These are phyloP conservation scores for Populus pruinosa DNA, from an alignment of 345 rosid species.

Conservation along the genomic window DNA sequence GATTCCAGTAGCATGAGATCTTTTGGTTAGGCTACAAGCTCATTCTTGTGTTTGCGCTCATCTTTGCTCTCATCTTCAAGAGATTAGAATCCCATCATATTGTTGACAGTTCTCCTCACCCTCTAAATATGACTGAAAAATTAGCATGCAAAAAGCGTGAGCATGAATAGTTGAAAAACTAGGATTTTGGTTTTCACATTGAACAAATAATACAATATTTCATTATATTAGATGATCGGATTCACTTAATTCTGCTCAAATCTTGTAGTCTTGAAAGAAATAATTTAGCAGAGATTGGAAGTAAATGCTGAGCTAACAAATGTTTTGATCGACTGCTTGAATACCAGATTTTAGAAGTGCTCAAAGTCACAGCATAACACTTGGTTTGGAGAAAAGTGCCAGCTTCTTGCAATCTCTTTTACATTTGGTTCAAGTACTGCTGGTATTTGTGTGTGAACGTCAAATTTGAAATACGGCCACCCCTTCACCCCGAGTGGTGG, in stretches of 20 bases:
- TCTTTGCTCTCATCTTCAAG: not conserved
- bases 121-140: not conserved
- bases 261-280: not conserved
- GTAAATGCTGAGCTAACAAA: not conserved
- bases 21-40: not conserved
- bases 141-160: not conserved
- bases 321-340: not conserved
- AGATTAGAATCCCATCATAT: not conserved
- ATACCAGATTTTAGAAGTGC: not conserved
- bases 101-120: not conserved
- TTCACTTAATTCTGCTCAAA: not conserved
- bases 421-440: not conserved
- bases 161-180: not conserved
- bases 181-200: not conserved
- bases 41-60: not conserved
- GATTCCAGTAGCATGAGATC: not conserved
- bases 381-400: not conserved
- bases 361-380: too few species aligned
- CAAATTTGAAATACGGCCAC: not conserved
- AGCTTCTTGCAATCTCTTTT: not conserved
- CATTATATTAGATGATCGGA: not conserved
- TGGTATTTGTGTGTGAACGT: not conserved
- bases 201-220: not conserved
- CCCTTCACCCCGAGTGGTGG: not conserved
- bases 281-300: not conserved